Percentiles rank a stretch among this genome's conserved stretches.
Evolutionary conservation across 129 eudicot genomes (phyloP).

Genomic region (Scalesia atractyloides): DNA sequence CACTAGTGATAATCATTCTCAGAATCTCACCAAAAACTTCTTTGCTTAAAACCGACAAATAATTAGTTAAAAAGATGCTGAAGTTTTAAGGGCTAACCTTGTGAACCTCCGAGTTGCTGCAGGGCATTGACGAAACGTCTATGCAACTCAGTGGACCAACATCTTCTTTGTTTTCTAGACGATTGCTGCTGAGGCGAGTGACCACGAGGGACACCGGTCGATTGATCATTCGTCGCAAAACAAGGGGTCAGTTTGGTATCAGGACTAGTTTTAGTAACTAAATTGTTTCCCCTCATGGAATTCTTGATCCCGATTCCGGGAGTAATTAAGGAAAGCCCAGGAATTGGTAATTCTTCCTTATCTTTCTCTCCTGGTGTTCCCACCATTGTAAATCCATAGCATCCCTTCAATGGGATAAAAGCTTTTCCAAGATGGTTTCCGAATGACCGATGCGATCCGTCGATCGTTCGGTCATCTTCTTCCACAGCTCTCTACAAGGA

Average conservation of each 20-base stretch:
- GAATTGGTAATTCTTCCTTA: constrained; percentile 45
- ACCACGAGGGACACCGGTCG: constrained; percentile 34
- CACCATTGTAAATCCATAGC: constrained; percentile 35
- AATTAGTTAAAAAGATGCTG: constrained; percentile 9
- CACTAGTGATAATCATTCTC: constrained; percentile 4
- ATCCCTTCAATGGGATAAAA: constrained; percentile 59
- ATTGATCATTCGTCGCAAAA: constrained; percentile 36
- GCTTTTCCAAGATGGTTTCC: constrained; percentile 35
- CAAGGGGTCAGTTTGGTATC: constrained; percentile 39
- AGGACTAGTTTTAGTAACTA: constrained; percentile 41
- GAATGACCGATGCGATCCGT: constrained; percentile 23
- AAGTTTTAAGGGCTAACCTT: constrained; percentile 53
- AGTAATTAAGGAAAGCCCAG: constrained; percentile 60
- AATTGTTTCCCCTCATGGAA: constrained; percentile 31
- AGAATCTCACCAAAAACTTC: constrained; percentile 7
- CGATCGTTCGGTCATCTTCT: constrained; percentile 29
- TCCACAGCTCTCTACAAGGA: constrained; percentile 45
- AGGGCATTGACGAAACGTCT: constrained; percentile 70
- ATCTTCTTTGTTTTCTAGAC: constrained; percentile 76
- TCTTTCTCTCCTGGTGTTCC: constrained; percentile 36
- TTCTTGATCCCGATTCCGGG: constrained; percentile 66
- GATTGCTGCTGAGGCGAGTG: constrained; percentile 44
- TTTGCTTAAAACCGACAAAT: neutral
- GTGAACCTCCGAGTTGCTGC: constrained; percentile 81
- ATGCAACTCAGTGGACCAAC: constrained; percentile 96